Evolutionary conservation across 2,329 filamentous ascomycete species (phyloP), one percentile per base, ranked within the genome.

Genomic region (Ophiosphaerella korrae): DNA sequence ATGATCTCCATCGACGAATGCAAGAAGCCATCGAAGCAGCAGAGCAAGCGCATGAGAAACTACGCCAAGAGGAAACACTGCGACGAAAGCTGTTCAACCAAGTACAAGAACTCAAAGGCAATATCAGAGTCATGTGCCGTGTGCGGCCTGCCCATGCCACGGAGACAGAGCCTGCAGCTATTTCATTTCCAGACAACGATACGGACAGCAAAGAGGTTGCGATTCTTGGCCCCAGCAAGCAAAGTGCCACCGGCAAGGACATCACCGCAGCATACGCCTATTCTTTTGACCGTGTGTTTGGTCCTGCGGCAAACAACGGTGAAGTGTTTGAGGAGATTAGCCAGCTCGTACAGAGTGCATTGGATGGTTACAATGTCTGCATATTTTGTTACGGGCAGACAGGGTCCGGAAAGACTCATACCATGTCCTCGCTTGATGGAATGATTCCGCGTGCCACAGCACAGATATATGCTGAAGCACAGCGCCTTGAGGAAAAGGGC

Each of bases 351-450:
- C 94, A 99, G 75, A 96, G 90, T 62, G 94, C 95, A 0, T 81
- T 99, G 34, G 94, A 99, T 67, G 94, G 94, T 1, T 99, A 96
- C 78, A 99, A 97, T 63, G 94, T 99, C 44, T 97, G 93, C 75
- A 97, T 99, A 57, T 96, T 99, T 77, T 97, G 92, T 70, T 99
- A 99, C 69, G 94, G 94, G 37, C 94, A 99, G 74, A 99, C 94
- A 0, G 94, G 94, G 3, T 94, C 92, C 14, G 94, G 94, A 53
- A 99, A 99, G 80, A 99, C 94, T 0, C 90, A 88, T 70, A 97
- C 94, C 3, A 99, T 99, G 94, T 95, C 90, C 8, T 94, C 90
- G 2, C 89, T 88, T 0, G 90, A 97, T 63, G 94, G 94, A 60
- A 97, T 99, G 88, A 99, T 99, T 52, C 93, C 94, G 1, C 85